Evolutionary conservation across 1,139 yeast genomes (phyloP).

Genomic region (Geotrichum fermentans): DNA sequence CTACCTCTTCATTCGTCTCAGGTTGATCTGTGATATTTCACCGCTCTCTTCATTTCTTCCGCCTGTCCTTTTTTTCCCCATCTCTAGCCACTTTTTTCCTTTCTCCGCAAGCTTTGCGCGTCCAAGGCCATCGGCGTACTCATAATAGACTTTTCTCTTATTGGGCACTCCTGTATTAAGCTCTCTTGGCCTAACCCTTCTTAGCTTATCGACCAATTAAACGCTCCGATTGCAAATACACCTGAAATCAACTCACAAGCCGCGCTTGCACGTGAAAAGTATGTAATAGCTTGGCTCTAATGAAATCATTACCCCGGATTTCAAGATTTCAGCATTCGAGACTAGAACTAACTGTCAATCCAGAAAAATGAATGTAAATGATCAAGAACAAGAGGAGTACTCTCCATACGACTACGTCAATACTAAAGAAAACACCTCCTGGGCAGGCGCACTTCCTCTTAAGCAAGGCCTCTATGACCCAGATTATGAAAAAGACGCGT

Average conservation of each 20-base stretch:
- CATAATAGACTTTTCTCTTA: neutral
- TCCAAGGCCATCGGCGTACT: no score
- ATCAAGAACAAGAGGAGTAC: conserved; percentile 31
- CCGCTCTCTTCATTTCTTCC: no score
- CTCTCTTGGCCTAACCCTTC: conserved; percentile 1
- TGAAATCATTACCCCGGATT: no score
- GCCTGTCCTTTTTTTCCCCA: neutral
- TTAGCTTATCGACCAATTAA: conserved; percentile 9
- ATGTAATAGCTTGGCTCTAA: neutral
- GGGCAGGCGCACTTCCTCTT: conserved; percentile 87
- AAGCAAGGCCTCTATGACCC: conserved; percentile 92
- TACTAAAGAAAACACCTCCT: conserved; percentile 70
- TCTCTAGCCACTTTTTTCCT: neutral
- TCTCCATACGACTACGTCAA: conserved; percentile 62
- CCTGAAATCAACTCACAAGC: neutral
- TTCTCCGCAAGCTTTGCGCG: neutral
- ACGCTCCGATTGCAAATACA: neutral
- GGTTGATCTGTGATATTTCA: no score
- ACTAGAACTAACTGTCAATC: no score
- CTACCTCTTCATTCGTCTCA: no score
- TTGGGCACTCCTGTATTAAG: neutral
- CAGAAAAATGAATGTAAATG: no score
- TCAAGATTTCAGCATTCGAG: neutral
- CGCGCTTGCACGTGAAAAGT: conserved; percentile 4
- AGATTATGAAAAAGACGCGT: conserved; percentile 89